These are phyloP conservation scores for Tylopilus plumbeoviolaceoides DNA, from an alignment of 768 basidiomycete genomes.

Conservation along the genomic window DNA sequence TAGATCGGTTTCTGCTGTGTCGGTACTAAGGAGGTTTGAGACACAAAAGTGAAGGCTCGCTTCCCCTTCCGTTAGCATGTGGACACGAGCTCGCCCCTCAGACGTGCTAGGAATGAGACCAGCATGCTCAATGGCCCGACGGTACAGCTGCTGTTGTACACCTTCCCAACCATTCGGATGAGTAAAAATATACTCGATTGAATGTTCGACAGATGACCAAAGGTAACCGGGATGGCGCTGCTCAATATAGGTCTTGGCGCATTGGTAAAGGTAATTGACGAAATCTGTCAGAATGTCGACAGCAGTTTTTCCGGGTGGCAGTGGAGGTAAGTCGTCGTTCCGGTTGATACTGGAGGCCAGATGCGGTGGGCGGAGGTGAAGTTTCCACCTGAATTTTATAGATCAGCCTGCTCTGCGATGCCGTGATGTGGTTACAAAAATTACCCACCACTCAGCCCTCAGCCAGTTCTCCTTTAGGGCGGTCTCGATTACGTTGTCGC, in stretches of 20 bases:
- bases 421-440: not conserved
- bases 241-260: not conserved
- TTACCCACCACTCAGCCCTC: not conserved
- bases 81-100: not conserved
- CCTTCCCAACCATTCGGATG: constrained; percentile 29
- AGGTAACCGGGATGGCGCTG: not conserved
- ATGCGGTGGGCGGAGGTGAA: not conserved
- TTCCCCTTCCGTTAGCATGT: not conserved
- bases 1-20: not conserved
- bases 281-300: not conserved
- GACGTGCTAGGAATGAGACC: not conserved
- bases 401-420: not conserved
- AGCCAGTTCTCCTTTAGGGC: not conserved
- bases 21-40: not conserved
- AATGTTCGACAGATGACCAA: not conserved
- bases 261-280: not conserved
- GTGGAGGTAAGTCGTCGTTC: not conserved
- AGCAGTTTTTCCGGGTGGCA: not conserved
- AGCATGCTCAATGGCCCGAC: not conserved
- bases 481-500: not conserved
- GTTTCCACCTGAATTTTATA: not conserved
- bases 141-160: constrained; percentile 13
- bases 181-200: not conserved
- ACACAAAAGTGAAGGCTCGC: not conserved
- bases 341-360: not conserved